Evolutionary conservation across 352 stramenopile species (phyloP).

Genomic region (Phytophthora tubulina): DNA sequence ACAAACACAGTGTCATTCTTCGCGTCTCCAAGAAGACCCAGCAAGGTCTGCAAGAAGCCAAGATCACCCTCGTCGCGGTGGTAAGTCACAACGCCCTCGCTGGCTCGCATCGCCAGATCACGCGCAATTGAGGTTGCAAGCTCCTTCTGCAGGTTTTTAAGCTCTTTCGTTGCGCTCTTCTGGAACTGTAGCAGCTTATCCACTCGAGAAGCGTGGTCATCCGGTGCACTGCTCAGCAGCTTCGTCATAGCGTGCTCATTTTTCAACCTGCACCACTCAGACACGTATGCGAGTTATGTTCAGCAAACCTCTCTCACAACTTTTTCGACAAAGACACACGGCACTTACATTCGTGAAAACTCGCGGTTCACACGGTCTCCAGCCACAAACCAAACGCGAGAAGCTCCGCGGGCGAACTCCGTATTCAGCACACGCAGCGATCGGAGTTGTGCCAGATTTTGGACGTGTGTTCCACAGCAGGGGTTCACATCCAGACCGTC

Average conservation of each 20-base stretch:
- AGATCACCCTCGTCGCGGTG: slow-evolving; percentile 73
- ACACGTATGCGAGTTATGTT: not conserved
- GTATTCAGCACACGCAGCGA: slow-evolving; percentile 80
- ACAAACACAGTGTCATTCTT: slow-evolving; percentile 53
- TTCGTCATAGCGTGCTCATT: slow-evolving; percentile 80
- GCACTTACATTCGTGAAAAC: slow-evolving; percentile 75
- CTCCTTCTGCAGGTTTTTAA: slow-evolving; percentile 82
- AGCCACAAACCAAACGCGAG: slow-evolving; percentile 87
- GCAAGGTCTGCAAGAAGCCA: slow-evolving; percentile 74
- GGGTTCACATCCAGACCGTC: slow-evolving; percentile 87
- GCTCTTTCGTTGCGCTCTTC: slow-evolving; percentile 64
- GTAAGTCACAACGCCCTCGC: slow-evolving; percentile 52
- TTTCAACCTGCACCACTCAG: slow-evolving; percentile 46
- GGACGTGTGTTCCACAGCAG: slow-evolving; percentile 91
- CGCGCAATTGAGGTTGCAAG: slow-evolving; percentile 59
- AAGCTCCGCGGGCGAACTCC: slow-evolving; percentile 70
- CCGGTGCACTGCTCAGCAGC: slow-evolving; percentile 69
- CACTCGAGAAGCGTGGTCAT: slow-evolving; percentile 72
- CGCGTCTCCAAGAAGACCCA: slow-evolving; percentile 55
- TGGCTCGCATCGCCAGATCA: slow-evolving; percentile 48
- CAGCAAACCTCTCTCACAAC: slow-evolving; percentile 5
- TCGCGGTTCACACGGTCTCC: slow-evolving; percentile 82
- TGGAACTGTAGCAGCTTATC: slow-evolving; percentile 76
- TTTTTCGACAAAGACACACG: not conserved
- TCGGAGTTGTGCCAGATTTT: slow-evolving; percentile 74